Conservation (phyloP, 2,329 filamentous ascomycete genomes). For the Alternaria brassicae region DNA sequence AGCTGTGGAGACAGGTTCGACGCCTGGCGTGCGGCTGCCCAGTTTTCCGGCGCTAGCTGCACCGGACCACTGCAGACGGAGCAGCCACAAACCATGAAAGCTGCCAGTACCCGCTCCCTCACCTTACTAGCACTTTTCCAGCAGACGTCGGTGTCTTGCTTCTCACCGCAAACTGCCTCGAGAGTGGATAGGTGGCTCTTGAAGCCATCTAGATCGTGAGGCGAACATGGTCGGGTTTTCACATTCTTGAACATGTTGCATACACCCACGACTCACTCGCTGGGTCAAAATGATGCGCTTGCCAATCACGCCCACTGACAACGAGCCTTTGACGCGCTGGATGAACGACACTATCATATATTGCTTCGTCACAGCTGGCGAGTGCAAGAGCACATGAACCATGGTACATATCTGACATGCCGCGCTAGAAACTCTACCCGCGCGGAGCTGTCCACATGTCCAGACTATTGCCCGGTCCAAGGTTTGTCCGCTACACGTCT, state of each 20-base stretch:
- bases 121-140: conserved; percentile 3
- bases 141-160: not conserved
- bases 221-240: conserved; percentile 5
- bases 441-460: not conserved
- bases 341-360: not conserved
- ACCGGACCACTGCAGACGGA: conserved; percentile 6
- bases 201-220: conserved; percentile 9
- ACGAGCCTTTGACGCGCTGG: not conserved
- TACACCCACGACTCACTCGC: conserved; percentile 8
- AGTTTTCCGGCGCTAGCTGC: conserved; percentile 9
- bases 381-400: conserved; percentile 3
- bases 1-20: not conserved
- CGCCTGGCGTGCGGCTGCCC: conserved; percentile 3
- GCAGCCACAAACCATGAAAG: conserved; percentile 4
- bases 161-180: conserved; percentile 3
- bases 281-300: not conserved
- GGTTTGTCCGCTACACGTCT: not conserved
- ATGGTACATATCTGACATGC: conserved; percentile 1
- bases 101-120: conserved; percentile 6
- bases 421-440: conserved; percentile 4
- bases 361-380: conserved; percentile 1
- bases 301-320: conserved; percentile 1
- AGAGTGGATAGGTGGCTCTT: not conserved
- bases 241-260: conserved; percentile 1
- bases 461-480: not conserved